Evolutionary conservation across 176 grass and related monocot genomes (phyloP).

Genomic region (Avena atlantica): DNA sequence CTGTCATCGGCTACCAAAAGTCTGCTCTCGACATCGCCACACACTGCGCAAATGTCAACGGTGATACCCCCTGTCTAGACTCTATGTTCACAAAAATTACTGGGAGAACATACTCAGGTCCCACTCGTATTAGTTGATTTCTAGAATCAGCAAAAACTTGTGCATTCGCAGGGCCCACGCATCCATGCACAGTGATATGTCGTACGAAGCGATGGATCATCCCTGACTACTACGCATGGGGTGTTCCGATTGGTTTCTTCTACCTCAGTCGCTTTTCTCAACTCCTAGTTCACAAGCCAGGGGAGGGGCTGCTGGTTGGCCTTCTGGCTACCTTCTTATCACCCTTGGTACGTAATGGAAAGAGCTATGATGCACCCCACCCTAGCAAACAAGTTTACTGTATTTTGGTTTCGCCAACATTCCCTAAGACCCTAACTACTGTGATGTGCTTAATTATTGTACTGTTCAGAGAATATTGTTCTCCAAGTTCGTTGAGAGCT

Average conservation of each 20-base stretch:
- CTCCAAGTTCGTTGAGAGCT: slow-evolving; percentile 57
- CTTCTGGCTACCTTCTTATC: slow-evolving; percentile 51
- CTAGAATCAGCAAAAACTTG: no score
- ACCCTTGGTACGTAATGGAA: slow-evolving; percentile 43
- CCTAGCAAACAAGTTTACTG: neutral
- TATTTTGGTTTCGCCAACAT: no score
- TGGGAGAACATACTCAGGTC: no score
- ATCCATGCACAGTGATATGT: no score
- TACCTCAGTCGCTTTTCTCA: neutral
- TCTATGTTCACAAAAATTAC: no score
- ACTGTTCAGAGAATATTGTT: slow-evolving; percentile 45
- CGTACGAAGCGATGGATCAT: no score
- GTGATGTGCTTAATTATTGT: neutral
- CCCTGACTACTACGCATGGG: slow-evolving; percentile 37
- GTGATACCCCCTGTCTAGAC: no score
- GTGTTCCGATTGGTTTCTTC: slow-evolving; percentile 37
- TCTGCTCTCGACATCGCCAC: no score
- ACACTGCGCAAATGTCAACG: no score
- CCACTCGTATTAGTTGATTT: no score
- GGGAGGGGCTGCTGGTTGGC: slow-evolving; percentile 59
- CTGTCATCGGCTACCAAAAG: no score
- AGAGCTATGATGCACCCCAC: neutral
- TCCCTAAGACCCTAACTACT: neutral
- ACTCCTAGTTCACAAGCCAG: slow-evolving; percentile 60
- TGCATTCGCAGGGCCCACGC: no score